Conservation (phyloP, 1,284 basidiomycete species). For the Ustilago sp. region DNA sequence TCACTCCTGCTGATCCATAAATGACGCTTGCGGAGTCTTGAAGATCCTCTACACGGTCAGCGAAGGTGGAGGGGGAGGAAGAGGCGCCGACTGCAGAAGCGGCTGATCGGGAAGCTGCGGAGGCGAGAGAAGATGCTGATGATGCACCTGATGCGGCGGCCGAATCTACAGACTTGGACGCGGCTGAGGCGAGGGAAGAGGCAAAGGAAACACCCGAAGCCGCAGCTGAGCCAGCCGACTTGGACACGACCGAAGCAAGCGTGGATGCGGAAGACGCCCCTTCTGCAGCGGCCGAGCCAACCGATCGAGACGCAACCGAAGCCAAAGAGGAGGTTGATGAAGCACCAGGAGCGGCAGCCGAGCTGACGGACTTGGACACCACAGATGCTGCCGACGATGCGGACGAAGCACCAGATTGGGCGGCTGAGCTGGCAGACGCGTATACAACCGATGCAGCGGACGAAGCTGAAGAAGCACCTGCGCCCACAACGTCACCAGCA, state of each 20-base stretch:
- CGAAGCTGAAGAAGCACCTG: constrained; percentile 12
- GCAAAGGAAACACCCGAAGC: neutral
- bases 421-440: neutral
- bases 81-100: constrained; percentile 7
- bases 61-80: neutral
- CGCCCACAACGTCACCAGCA: neutral
- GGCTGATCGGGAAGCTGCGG: constrained; percentile 6
- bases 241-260: neutral
- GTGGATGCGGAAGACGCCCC: constrained; percentile 4
- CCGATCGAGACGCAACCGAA: neutral
- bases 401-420: neutral
- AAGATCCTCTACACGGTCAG: neutral
- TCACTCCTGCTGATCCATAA: neutral
- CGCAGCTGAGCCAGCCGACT: neutral
- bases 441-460: constrained; percentile 10
- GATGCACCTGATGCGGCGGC: neutral
- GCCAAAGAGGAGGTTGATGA: constrained; percentile 10
- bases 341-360: constrained; percentile 10
- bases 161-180: neutral
- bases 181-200: neutral
- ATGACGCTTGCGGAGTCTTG: neutral
- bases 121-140: constrained; percentile 19
- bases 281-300: neutral
- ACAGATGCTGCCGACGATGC: constrained; percentile 7
- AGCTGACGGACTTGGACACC: constrained; percentile 10